Base-by-base conservation (phyloP, 2,329 filamentous ascomycete species). In the Aspergillus fischeri region DNA sequence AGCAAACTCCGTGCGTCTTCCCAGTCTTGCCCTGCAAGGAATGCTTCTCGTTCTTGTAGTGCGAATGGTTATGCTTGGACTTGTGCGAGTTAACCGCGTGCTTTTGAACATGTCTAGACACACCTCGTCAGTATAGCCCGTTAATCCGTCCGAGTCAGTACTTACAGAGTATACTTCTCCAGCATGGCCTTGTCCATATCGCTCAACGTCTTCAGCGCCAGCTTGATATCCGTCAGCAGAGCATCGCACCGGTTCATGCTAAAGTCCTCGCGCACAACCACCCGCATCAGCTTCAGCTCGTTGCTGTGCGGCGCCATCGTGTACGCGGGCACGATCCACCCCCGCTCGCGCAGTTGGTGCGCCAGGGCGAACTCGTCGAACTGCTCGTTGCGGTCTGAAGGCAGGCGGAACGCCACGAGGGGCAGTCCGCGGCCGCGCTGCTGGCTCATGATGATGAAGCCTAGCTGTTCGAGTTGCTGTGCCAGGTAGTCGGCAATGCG, bases 311-410 rank as follows among this genome's bases (percentile, higher is more conserved):
- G 92, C 0, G 93, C 93, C 93, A 97, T 97, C 42, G 92, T 97
- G 77, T 97, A 97, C 0, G 93, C 93, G 0, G 93, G 93, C 0
- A 97, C 90, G 29, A 97, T 89, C 93, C 93, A 97, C 47, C 91
- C 90, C 35, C 92, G 85, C 62, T 90, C 86, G 52, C 93, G 88
- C 27, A 97, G 84, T 74, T 92, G 89, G 71, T 96, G 92, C 1
- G 93, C 92, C 44, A 92, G 77, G 0, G 88, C 83, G 60, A 92
- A 92, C 74, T 92, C 89, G 67, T 91, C 88, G 66, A 84, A 91
- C 53, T 81, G 75, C 27, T 85, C 80, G 4, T 78, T 76, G 5
- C 78, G 71, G 42, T 81, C 77, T 29, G 83, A 78, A 51, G 86
- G 77, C 5, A 97, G 82, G 55, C 92, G 87, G 81, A 94, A 96